Conservation (phyloP, 1,284 basidiomycete species). For the Puccinia coronata region DNA sequence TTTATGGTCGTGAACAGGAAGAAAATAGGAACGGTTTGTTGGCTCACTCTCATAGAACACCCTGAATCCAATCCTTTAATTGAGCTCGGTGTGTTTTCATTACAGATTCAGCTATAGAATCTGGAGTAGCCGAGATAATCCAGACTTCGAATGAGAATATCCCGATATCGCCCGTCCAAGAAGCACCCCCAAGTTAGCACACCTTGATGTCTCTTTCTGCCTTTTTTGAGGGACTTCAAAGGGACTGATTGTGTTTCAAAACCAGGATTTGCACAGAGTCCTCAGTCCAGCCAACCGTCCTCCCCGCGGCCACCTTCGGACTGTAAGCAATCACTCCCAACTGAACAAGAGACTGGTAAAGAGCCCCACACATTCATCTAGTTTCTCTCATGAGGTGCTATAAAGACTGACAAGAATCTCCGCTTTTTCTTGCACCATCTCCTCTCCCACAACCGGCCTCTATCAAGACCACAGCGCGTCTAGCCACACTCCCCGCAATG, state of each 20-base stretch:
- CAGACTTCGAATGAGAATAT: background rate
- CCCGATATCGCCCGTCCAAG: background rate
- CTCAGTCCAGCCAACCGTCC: background rate
- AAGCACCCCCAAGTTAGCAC: background rate
- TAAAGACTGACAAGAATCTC: background rate
- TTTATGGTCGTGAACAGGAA: background rate
- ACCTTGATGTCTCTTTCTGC: background rate
- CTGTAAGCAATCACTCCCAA: background rate
- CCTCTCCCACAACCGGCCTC: background rate
- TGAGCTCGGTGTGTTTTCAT: background rate
- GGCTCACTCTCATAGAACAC: background rate
- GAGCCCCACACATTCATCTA: background rate
- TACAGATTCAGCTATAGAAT: background rate
- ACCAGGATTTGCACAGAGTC: background rate
- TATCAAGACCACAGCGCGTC: background rate
- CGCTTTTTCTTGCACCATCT: background rate
- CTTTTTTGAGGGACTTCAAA: too few relatives aligned
- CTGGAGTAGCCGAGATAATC: slow-evolving; percentile 14
- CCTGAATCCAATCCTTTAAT: background rate
- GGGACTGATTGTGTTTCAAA: background rate
- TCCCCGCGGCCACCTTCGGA: background rate
- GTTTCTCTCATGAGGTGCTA: background rate
- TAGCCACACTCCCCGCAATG: background rate
- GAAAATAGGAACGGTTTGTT: background rate
- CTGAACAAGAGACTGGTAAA: background rate